These are phyloP conservation scores for Litsea cubeba DNA, from an alignment of 164 flowering plant genomes.

Conservation along the genomic window DNA sequence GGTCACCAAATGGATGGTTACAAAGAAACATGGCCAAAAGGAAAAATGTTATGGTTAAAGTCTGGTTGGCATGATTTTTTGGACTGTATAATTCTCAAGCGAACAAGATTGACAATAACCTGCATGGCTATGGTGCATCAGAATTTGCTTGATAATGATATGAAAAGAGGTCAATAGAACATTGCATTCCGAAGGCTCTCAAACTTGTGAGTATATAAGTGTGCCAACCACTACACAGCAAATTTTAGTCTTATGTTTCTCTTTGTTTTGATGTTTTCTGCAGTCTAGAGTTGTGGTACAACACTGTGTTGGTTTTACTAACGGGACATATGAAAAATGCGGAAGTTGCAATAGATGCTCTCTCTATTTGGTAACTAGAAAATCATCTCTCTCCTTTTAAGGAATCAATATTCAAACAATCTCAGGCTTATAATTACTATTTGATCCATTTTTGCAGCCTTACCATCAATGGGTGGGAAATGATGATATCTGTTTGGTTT, in stretches of 20 bases:
- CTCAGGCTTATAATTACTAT: background rate
- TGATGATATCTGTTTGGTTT: conserved; percentile 61
- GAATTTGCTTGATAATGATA: too few relatives aligned
- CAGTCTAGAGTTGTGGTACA: conserved; percentile 62
- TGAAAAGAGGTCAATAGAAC: too few relatives aligned
- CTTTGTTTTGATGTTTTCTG: background rate
- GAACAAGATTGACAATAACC: too few relatives aligned
- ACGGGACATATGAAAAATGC: conserved; percentile 55
- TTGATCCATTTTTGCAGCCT: conserved; percentile 28
- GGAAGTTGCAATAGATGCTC: conserved; percentile 48
- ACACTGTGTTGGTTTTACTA: conserved; percentile 45
- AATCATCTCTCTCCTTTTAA: background rate
- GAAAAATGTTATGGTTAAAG: too few relatives aligned
- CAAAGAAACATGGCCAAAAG: too few relatives aligned
- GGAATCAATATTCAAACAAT: background rate
- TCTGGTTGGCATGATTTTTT: too few relatives aligned
- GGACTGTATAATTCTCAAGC: too few relatives aligned
- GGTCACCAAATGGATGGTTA: too few relatives aligned
- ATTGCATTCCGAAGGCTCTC: too few relatives aligned
- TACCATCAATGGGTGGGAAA: conserved; percentile 58
- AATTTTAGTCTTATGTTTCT: background rate
- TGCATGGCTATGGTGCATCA: too few relatives aligned
- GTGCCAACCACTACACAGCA: background rate
- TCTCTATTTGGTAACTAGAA: conserved; percentile 51
- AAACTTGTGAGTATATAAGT: too few relatives aligned